Percentiles rank a stretch among this genome's conserved stretches.
Conservation (phyloP, 345 rosid species). For the Excoecaria cochinchinensis region DNA sequence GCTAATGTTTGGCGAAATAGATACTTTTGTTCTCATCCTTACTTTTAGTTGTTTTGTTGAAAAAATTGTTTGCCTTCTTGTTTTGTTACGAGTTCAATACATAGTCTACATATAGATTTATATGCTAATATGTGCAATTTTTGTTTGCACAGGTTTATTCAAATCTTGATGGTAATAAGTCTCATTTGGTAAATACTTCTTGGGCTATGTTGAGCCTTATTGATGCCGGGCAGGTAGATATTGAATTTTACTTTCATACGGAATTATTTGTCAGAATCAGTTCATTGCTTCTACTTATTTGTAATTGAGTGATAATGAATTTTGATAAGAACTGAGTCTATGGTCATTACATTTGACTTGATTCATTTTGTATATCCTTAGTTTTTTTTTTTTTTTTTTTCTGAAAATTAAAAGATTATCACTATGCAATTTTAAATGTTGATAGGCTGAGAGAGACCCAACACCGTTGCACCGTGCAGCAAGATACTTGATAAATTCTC, state of each 20-base stretch:
- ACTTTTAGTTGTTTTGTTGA: no score
- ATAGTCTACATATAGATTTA: not conserved
- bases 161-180: constrained; percentile 41
- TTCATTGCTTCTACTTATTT: not conserved
- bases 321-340: not conserved
- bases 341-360: not conserved
- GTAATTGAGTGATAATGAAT: not conserved
- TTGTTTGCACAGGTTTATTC: constrained; percentile 39
- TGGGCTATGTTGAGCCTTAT: constrained; percentile 78
- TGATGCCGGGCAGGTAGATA: constrained; percentile 60
- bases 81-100: not conserved
- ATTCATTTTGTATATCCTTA: not conserved
- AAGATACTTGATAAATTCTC: constrained; percentile 44
- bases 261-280: not conserved
- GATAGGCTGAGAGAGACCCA: constrained; percentile 51
- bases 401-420: no score
- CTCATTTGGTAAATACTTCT: constrained; percentile 60
- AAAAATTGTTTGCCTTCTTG: not conserved
- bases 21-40: no score
- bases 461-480: constrained; percentile 58
- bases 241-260: not conserved
- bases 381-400: no score
- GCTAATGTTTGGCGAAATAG: no score
- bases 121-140: not conserved
- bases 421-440: not conserved